Base-by-base conservation (phyloP, 345 rosid genomes). In the Turritis glabra region DNA sequence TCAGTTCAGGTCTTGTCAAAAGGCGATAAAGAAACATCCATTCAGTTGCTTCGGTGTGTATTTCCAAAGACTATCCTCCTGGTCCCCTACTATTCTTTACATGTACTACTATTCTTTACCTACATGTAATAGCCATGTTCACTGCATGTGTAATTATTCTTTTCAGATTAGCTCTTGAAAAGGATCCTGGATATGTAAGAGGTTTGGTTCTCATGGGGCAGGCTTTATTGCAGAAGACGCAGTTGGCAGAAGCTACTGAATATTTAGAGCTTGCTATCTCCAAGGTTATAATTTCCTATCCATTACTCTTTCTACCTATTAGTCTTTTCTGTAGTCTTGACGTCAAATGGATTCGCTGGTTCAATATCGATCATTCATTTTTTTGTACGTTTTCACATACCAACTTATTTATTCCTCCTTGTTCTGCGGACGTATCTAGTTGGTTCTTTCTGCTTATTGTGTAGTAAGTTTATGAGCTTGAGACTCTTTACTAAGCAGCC, bases 191-290 rank as follows among this genome's bases (percentile, higher is more conserved):
- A 55, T 80, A 79, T 71, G 69, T 83, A 23, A 73, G 65, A 37
- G 91, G 90, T 43, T 57, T 87, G 86, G 81, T 86, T 68, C 74
- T 86, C 66, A 56, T 88, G 93, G 97, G 98, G 10, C 91, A 90
- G 80, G 69, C 87, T 78, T 81, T 87, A 53, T 74, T 88, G 72
- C 91, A 83, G 60, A 82, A 84, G 68, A 88, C 74, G 52, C 80
- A 76, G 68, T 52, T 75, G 57, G 74, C 50, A 37, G 96, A 94
- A 73, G 93, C 98, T 37, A 61, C 69, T 72, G 71, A 85, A 61
- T 77, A 80, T 82, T 82, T 94, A 51, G 97, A 91, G 81, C 76
- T 67, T 75, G 97, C 90, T 35, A 84, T 91, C 68, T 80, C 91
- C 76, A 88, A 91, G 97, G 98, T 93, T 69, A 57, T 69, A 55